These are phyloP conservation scores for Knoxia roxburghii DNA, from an alignment of 257 asterid genomes.

Conservation along the genomic window DNA sequence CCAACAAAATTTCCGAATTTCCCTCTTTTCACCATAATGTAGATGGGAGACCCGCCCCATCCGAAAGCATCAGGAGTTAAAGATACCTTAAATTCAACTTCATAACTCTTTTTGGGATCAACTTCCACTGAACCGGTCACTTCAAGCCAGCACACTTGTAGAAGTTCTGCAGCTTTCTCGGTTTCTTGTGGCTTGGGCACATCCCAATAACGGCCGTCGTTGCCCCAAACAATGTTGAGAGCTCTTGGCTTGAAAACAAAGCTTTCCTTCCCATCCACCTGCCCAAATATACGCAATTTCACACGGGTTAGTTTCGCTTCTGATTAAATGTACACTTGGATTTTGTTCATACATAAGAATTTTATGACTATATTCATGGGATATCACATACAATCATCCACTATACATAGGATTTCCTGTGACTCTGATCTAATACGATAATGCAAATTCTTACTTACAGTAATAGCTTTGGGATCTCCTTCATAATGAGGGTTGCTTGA, in stretches of 20 bases:
- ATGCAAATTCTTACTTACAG: no score
- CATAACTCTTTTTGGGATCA: conserved; percentile 25
- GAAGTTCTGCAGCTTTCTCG: conserved; percentile 24
- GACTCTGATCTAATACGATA: no score
- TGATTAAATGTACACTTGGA: no score
- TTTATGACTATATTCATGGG: no score
- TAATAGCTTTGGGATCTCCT: conserved; percentile 16
- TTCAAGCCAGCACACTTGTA: conserved; percentile 56
- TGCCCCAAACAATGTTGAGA: conserved; percentile 55
- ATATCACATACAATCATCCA: no score
- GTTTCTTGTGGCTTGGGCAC: conserved; percentile 13
- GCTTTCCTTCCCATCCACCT: conserved; percentile 6
- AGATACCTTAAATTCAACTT: conserved; percentile 33
- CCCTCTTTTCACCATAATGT: conserved; percentile 45
- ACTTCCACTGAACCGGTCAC: conserved; percentile 30
- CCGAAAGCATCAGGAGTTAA: conserved; percentile 48
- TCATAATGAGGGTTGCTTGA: conserved; percentile 34
- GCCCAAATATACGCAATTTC: conserved; percentile 11
- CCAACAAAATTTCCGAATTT: conserved; percentile 1
- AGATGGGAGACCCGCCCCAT: conserved; percentile 39
- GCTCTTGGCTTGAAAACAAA: conserved; percentile 22
- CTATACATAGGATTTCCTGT: no score
- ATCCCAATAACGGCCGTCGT: conserved; percentile 46
- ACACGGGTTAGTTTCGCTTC: no score
- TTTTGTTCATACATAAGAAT: no score